Conservation (phyloP, 2,329 filamentous ascomycete species). For the Laburnicola sp. region DNA sequence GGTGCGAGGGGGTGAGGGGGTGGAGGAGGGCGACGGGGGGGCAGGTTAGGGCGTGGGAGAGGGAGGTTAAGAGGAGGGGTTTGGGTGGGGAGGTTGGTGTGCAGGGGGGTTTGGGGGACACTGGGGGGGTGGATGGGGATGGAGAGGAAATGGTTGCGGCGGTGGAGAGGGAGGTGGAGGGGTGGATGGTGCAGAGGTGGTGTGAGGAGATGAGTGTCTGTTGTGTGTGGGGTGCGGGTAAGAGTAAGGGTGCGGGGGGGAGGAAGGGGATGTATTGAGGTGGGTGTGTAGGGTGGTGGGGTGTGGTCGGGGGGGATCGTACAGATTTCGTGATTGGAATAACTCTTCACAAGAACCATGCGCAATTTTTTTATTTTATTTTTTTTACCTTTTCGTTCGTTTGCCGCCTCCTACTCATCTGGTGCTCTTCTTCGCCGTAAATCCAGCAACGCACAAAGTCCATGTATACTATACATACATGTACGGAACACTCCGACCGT, state of each 20-base stretch:
- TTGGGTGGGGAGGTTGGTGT: slow-evolving; percentile 4
- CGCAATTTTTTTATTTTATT: too few relatives aligned
- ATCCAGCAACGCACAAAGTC: too few relatives aligned
- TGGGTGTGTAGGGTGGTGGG: too few relatives aligned
- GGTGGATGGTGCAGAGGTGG: slow-evolving; percentile 77
- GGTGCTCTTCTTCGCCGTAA: too few relatives aligned
- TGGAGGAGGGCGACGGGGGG: slow-evolving; percentile 35
- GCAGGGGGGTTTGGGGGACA: slow-evolving; percentile 8
- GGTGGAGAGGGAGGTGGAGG: slow-evolving; percentile 35
- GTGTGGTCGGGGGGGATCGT: neutral
- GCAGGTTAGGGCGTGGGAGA: slow-evolving; percentile 37
- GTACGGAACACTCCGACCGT: too few relatives aligned
- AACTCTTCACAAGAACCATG: too few relatives aligned
- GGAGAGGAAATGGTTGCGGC: slow-evolving; percentile 22
- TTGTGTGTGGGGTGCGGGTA: slow-evolving; percentile 64
- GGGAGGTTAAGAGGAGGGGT: slow-evolving; percentile 18
- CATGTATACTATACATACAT: too few relatives aligned
- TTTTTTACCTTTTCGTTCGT: too few relatives aligned
- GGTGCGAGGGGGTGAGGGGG: slow-evolving; percentile 24
- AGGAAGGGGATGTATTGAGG: slow-evolving; percentile 27
- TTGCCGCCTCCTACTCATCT: too few relatives aligned
- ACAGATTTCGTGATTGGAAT: neutral
- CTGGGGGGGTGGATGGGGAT: neutral
- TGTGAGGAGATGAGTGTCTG: slow-evolving; percentile 86
- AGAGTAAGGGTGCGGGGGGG: slow-evolving; percentile 40